Base-by-base conservation (phyloP, 139 green algal species). In the Chlorella sp. region DNA sequence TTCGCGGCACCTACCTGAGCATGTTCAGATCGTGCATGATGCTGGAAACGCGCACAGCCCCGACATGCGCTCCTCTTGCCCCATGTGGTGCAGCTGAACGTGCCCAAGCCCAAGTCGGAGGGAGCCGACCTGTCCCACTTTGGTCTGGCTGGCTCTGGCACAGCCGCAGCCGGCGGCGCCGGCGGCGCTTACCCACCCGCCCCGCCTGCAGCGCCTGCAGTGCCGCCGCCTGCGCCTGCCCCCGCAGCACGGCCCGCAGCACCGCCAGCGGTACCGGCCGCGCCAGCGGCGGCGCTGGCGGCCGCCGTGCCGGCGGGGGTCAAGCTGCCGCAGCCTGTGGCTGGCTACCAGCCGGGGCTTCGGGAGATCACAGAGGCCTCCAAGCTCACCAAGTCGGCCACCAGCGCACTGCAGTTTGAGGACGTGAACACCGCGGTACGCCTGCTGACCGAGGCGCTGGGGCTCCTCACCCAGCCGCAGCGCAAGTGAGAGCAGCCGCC, bases 371-470 rank as follows among this genome's bases (percentile, higher is more conserved):
- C 67, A 0, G 89, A 97, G 25, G 93, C 94, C 23, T 86, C 94
- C 38, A 96, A 96, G 84, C 79, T 89, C 13, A 85, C 88, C 51
- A 96, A 96, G 84, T 93, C 89, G 36, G 95, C 94, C 13, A 88
- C 91, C 15, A 95, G 90, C 44, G 91, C 91, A 3, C 87, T 97
- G 26, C 87, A 87, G 16, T 97, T 97, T 88, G 94, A 97, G 76
- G 95, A 98, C 74, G 86, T 95, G 0, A 25, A 34, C 4, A 92
- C 93, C 4, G 94, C 93, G 0, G 81, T 96, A 5, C 94, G 94
- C 84, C 47, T 67, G 34, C 67, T 85, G 4, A 39, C 28, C 0
- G 67, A 84, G 13, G 63, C 79, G 41, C n/a, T 84, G 9, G 25
- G 12, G 30, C 39, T 86, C n/a, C 60, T 86, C 13, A 86, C 71